These are phyloP conservation scores for Pythium monospermum DNA, from an alignment of 352 stramenopile genomes.

Conservation along the genomic window DNA sequence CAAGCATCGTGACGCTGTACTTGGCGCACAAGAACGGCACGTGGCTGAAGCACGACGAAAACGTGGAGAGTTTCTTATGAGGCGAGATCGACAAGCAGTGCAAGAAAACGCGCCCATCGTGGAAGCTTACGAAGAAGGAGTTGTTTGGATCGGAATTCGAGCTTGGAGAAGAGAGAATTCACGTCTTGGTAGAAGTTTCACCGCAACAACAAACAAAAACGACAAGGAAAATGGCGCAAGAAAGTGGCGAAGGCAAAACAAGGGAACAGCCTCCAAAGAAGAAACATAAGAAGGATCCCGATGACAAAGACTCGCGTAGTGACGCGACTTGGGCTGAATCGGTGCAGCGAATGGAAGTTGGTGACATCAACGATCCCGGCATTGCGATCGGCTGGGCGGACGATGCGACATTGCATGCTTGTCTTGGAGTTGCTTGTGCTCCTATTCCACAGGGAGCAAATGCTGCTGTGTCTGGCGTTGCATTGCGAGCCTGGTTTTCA, in stretches of 20 bases:
- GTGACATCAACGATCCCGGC: conserved; percentile 4
- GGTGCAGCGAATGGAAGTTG: conserved; percentile 16
- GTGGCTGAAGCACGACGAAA: conserved; percentile 10
- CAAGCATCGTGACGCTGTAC: too few species aligned
- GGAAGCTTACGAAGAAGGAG: conserved; percentile 18
- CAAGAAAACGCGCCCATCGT: conserved; percentile 12
- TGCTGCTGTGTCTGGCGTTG: conserved; percentile 14
- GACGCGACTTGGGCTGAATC: conserved; percentile 10
- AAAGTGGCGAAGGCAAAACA: conserved; percentile 9
- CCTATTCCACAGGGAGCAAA: conserved; percentile 12
- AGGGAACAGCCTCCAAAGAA: conserved; percentile 6
- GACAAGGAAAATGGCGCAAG: conserved; percentile 15
- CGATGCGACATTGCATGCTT: conserved; percentile 11
- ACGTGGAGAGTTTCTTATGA: conserved; percentile 14
- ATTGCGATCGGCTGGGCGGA: conserved; percentile 16
- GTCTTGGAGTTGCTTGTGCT: conserved; percentile 16
- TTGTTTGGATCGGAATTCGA: conserved; percentile 19
- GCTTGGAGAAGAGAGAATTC: conserved; percentile 18
- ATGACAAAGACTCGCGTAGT: conserved; percentile 5
- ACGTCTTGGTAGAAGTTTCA: conserved; percentile 21
- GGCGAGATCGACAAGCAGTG: conserved; percentile 9
- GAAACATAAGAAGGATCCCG: conserved; percentile 10
- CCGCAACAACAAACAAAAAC: conserved; percentile 14
- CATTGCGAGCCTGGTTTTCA: conserved; percentile 18
- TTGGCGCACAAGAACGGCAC: conserved; percentile 10